Conservation (phyloP, 129 eudicot genomes). For the Oenanthe sinensis region DNA sequence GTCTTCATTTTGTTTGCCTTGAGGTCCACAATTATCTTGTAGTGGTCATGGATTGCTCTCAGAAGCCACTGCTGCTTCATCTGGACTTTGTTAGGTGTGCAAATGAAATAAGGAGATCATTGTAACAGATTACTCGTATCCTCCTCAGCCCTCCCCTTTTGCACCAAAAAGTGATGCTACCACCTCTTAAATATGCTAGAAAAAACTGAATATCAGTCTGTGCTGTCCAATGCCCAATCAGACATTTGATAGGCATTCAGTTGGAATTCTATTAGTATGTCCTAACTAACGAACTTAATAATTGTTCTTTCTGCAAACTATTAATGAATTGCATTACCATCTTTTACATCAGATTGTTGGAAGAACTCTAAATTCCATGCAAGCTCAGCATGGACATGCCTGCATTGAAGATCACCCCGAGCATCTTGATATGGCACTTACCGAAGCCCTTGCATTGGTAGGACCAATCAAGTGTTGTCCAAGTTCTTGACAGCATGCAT, state of each 20-base stretch:
- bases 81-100: no score
- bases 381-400: slow-evolving; percentile 42
- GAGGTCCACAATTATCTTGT: no score
- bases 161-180: no score
- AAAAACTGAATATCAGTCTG: no score
- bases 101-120: no score
- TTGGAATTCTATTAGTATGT: neutral
- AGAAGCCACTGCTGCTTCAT: no score
- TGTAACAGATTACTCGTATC: no score
- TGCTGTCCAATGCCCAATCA: no score
- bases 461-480: slow-evolving; percentile 63
- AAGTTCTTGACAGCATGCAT: neutral
- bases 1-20: no score
- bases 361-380: slow-evolving; percentile 55
- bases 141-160: no score
- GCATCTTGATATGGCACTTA: slow-evolving; percentile 55
- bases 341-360: slow-evolving; percentile 60
- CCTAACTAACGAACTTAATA: neutral
- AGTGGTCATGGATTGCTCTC: no score
- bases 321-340: neutral
- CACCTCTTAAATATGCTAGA: no score
- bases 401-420: slow-evolving; percentile 58
- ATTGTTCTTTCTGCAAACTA: neutral
- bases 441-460: slow-evolving; percentile 64
- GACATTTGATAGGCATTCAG: neutral